These are phyloP conservation scores for Cercospora sesami DNA, from an alignment of 2,329 filamentous ascomycete species.

Conservation along the genomic window DNA sequence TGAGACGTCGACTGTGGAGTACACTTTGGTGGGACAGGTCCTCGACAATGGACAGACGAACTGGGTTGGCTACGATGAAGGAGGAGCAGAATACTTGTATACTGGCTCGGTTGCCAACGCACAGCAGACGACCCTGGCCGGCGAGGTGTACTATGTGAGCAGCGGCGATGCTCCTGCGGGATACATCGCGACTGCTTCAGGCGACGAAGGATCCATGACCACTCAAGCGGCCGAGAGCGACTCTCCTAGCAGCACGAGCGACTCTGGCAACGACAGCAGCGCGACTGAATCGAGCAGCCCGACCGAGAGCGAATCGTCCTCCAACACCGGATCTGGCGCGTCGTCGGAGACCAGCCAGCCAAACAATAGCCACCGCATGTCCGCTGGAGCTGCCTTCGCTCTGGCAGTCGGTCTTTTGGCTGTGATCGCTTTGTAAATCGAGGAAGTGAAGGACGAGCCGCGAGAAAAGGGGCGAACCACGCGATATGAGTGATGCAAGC, in stretches of 20 bases:
- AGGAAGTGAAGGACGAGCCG: neutral
- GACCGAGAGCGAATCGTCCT: neutral
- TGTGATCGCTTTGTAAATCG: neutral
- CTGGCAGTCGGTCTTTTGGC: conserved; percentile 5
- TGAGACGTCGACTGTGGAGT: conserved; percentile 10
- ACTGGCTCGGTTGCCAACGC: conserved; percentile 10
- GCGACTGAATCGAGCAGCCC: neutral
- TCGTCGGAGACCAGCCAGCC: conserved; percentile 4
- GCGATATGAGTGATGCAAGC: neutral
- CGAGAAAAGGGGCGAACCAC: neutral
- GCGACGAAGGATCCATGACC: neutral
- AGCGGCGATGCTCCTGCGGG: conserved; percentile 10
- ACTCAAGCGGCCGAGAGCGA: neutral
- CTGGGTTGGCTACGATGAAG: conserved; percentile 39
- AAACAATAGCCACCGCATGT: conserved; percentile 3
- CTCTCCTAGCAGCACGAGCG: conserved; percentile 3
- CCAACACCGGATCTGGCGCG: conserved; percentile 4
- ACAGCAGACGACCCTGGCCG: conserved; percentile 11
- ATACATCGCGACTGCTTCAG: conserved; percentile 4
- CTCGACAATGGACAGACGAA: conserved; percentile 52
- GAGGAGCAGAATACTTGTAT: conserved; percentile 28
- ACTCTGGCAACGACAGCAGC: neutral
- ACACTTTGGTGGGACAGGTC: conserved; percentile 43
- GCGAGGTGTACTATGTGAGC: conserved; percentile 16
- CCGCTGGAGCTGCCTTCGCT: conserved; percentile 6